Evolutionary conservation across 768 basidiomycete genomes (phyloP).

Genomic region (Rossbeevera mucosa): DNA sequence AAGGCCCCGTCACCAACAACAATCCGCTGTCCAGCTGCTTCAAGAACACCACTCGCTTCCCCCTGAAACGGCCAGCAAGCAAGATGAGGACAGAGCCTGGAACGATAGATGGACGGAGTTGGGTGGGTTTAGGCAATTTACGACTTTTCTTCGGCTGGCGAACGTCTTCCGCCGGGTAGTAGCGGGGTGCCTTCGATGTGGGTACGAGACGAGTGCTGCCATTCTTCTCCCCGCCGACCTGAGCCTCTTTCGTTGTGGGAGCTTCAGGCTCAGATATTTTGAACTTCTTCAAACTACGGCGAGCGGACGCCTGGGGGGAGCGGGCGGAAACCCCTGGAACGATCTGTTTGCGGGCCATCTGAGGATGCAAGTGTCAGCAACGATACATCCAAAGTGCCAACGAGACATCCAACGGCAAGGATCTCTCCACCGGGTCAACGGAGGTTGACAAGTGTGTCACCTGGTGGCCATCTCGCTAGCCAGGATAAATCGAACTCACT

Average conservation of each 20-base stretch:
- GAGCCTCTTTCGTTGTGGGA: conserved; percentile 68
- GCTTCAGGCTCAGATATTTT: conserved; percentile 71
- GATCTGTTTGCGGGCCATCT: conserved; percentile 89
- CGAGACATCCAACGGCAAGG: conserved; percentile 32
- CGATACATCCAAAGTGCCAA: conserved; percentile 33
- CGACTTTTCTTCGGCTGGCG: conserved; percentile 87
- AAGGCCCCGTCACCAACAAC: conserved; percentile 94
- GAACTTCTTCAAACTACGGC: conserved; percentile 77
- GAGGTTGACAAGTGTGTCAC: background rate
- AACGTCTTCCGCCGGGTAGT: conserved; percentile 95
- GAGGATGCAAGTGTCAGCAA: conserved; percentile 22
- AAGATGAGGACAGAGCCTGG: conserved; percentile 95
- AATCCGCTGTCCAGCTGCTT: conserved; percentile 92
- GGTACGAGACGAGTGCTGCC: conserved; percentile 85
- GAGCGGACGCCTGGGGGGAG: conserved; percentile 73
- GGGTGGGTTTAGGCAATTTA: conserved; percentile 74
- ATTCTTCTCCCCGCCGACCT: conserved; percentile 87
- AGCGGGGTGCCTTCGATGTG: conserved; percentile 78
- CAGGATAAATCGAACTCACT: conserved; percentile 34
- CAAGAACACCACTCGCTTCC: conserved; percentile 97
- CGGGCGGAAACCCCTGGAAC: conserved; percentile 77
- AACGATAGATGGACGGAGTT: conserved; percentile 82
- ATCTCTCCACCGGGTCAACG: conserved; percentile 2
- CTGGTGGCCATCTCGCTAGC: background rate
- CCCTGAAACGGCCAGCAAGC: conserved; percentile 95